phyloP scores from a whole-genome alignment of 495 filamentous ascomycete species.

The Neurospora sp. region DNA sequence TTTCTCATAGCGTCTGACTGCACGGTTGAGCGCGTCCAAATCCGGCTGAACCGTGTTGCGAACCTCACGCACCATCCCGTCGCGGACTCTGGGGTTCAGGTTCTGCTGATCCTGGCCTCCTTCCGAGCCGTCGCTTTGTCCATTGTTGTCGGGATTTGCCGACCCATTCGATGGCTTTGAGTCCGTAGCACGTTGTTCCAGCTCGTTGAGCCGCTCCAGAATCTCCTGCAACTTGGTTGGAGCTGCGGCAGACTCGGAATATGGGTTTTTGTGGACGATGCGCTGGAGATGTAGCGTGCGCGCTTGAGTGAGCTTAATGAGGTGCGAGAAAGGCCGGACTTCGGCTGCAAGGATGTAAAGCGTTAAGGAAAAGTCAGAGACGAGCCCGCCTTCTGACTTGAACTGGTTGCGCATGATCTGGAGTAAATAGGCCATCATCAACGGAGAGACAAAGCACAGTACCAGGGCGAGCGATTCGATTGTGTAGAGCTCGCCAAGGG shows the following conservation, averaged over 20 bases:
- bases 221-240: constrained; percentile 46
- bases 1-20: constrained; percentile 91
- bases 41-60: constrained; percentile 63
- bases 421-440: constrained; percentile 68
- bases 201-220: constrained; percentile 51
- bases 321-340: constrained; percentile 66
- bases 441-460: constrained; percentile 69
- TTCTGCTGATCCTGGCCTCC: constrained; percentile 19
- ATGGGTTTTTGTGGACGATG: constrained; percentile 46
- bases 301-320: constrained; percentile 67
- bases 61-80: constrained; percentile 45
- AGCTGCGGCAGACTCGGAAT: constrained; percentile 32
- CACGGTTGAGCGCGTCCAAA: constrained; percentile 80
- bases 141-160: background rate
- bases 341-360: constrained; percentile 88
- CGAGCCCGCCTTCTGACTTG: constrained; percentile 65
- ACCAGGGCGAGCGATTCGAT: constrained; percentile 66
- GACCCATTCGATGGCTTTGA: background rate
- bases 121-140: constrained; percentile 18
- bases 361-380: constrained; percentile 88
- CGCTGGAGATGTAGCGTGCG: constrained; percentile 79
- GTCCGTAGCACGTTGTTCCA: constrained; percentile 49
- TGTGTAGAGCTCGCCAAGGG: constrained; percentile 54
- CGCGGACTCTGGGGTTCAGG: constrained; percentile 6
- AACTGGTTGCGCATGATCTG: constrained; percentile 66